phyloP scores from a whole-genome alignment of 2,329 filamentous ascomycete genomes.

The Epichloe sp. region DNA sequence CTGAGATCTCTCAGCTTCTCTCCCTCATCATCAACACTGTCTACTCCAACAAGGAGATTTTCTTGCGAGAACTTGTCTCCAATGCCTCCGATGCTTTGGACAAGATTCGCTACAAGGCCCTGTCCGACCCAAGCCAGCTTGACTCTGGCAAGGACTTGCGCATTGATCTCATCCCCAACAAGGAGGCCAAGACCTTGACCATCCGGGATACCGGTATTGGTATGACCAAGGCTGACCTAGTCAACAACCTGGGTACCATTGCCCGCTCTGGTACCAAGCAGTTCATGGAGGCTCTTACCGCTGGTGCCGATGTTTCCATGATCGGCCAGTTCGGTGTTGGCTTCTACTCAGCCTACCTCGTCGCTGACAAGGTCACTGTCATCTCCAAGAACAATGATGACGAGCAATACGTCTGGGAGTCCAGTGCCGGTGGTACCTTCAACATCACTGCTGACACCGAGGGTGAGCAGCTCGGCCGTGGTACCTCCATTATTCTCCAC shows the following conservation, averaged over 20 bases:
- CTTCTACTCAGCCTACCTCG: constrained; percentile 99
- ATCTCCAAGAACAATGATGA: constrained; percentile 99
- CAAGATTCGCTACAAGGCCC: constrained; percentile 98
- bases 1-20: constrained; percentile 99
- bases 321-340: constrained; percentile 99
- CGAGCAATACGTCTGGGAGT: constrained; percentile 99
- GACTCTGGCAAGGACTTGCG: constrained; percentile 95
- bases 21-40: constrained; percentile 99
- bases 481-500: constrained; percentile 96
- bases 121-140: constrained; percentile 94
- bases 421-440: constrained; percentile 93
- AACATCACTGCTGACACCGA: constrained; percentile 82
- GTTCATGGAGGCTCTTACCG: constrained; percentile 99
- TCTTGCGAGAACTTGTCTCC: constrained; percentile 95
- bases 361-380: constrained; percentile 91
- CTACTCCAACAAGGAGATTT: constrained; percentile 99
- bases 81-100: constrained; percentile 98
- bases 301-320: constrained; percentile 99
- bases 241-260: constrained; percentile 99
- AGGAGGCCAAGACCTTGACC: constrained; percentile 93
- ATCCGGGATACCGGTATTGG: constrained; percentile 98
- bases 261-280: constrained; percentile 99
- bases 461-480: constrained; percentile 80
- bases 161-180: constrained; percentile 97
- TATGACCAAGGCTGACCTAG: constrained; percentile 99